Conservation (phyloP, 345 rosid species). For the Aquilaria sinensis region DNA sequence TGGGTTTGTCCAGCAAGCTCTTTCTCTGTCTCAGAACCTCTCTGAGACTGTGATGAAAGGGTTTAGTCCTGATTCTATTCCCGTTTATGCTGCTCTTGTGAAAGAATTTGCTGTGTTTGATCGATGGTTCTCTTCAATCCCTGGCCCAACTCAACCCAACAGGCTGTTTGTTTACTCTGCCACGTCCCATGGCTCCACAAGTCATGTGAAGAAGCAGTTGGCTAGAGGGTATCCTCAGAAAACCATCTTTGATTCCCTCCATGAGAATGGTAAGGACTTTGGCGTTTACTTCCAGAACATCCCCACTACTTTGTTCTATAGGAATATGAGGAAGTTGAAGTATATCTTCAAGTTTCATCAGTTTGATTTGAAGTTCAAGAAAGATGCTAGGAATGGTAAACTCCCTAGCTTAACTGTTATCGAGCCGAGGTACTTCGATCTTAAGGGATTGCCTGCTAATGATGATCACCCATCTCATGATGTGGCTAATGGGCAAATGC, state of each 20-base stretch:
- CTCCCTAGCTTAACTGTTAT: slow-evolving; percentile 71
- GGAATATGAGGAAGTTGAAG: slow-evolving; percentile 82
- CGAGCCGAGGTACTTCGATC: slow-evolving; percentile 86
- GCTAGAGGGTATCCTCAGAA: slow-evolving; percentile 86
- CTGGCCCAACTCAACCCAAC: slow-evolving; percentile 98
- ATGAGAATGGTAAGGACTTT: slow-evolving; percentile 52
- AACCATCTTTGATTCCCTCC: slow-evolving; percentile 86
- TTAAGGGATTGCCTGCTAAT: slow-evolving; percentile 62
- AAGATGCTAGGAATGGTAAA: slow-evolving; percentile 67
- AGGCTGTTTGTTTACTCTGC: slow-evolving; percentile 86
- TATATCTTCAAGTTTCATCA: slow-evolving; percentile 63
- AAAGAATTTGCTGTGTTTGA: slow-evolving; percentile 78
- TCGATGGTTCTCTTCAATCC: slow-evolving; percentile 92
- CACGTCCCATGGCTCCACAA: slow-evolving; percentile 91
- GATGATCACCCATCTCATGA: slow-evolving; percentile 98
- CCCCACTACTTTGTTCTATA: slow-evolving; percentile 78
- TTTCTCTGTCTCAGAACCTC: slow-evolving; percentile 62
- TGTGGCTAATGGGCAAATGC: slow-evolving; percentile 74
- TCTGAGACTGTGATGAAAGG: slow-evolving; percentile 87
- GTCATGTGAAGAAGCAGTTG: slow-evolving; percentile 72
- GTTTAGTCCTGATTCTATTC: slow-evolving; percentile 66
- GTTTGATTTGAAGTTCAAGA: slow-evolving; percentile 54
- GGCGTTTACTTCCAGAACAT: slow-evolving; percentile 80
- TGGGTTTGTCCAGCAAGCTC: slow-evolving; percentile 90
- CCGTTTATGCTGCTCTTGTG: slow-evolving; percentile 59